phyloP scores from a whole-genome alignment of 768 basidiomycete species.

The Boletus reticulatus region DNA sequence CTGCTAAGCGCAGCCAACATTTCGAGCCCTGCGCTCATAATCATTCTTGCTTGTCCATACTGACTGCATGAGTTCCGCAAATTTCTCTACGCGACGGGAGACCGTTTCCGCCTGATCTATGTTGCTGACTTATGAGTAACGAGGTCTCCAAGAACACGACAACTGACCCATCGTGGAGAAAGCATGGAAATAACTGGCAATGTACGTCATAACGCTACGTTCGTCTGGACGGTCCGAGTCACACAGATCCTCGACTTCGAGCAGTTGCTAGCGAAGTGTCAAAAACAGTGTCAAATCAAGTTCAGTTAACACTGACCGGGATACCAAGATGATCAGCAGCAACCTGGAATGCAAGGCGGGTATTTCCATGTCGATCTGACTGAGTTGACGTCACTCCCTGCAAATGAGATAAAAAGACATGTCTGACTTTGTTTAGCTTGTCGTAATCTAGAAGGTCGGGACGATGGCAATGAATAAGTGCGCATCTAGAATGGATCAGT shows the following conservation, averaged over 20 bases:
- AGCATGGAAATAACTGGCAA: constrained; percentile 96
- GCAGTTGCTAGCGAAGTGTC: constrained; percentile 62
- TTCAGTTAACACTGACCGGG: constrained; percentile 55
- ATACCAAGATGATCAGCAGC: constrained; percentile 89
- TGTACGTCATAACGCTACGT: constrained; percentile 96
- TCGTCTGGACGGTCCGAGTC: constrained; percentile 90
- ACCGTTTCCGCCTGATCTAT: constrained; percentile 94
- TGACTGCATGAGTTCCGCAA: constrained; percentile 92
- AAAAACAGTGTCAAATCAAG: neutral
- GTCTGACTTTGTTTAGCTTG: constrained; percentile 72
- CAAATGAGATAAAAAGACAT: neutral
- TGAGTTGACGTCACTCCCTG: constrained; percentile 30
- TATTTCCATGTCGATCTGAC: constrained; percentile 80
- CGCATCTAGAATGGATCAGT: constrained; percentile 63
- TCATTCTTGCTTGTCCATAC: constrained; percentile 88
- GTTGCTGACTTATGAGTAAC: neutral
- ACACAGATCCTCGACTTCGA: constrained; percentile 95
- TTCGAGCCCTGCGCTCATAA: constrained; percentile 82
- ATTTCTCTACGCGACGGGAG: constrained; percentile 90
- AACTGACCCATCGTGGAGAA: constrained; percentile 92
- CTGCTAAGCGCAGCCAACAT: constrained; percentile 42
- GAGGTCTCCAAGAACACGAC: neutral
- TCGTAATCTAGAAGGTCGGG: constrained; percentile 94
- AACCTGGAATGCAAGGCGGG: constrained; percentile 80
- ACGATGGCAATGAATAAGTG: constrained; percentile 95